These are phyloP conservation scores for Kingdonia uniflora DNA, from an alignment of 164 flowering plant genomes.

Conservation along the genomic window DNA sequence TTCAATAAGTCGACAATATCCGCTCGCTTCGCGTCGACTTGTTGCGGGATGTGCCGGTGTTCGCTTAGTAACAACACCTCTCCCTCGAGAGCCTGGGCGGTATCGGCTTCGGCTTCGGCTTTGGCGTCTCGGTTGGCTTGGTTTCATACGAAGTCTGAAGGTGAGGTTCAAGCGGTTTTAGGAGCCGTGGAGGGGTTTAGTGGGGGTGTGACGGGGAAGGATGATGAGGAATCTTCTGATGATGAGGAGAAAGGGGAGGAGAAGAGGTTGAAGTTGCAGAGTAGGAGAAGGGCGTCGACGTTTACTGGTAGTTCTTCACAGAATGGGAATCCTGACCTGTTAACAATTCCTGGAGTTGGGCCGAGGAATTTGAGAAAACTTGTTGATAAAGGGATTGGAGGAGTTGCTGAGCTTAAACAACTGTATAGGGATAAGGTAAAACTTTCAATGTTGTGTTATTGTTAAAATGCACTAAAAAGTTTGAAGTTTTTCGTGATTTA, in stretches of 20 bases:
- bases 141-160: constrained; percentile 24
- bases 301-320: constrained; percentile 3
- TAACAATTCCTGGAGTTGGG: constrained; percentile 95
- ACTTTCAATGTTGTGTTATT: no score
- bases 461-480: no score
- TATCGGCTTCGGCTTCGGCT: constrained; percentile 14
- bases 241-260: constrained; percentile 14
- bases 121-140: constrained; percentile 20
- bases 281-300: constrained; percentile 33
- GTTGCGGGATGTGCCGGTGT: constrained; percentile 17
- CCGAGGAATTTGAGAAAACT: constrained; percentile 87
- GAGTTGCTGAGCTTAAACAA: constrained; percentile 81
- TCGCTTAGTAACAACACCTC: not conserved
- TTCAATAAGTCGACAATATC: constrained; percentile 3
- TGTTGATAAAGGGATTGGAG: constrained; percentile 79
- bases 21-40: no score
- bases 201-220: constrained; percentile 1
- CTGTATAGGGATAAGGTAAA: constrained; percentile 77
- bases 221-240: constrained; percentile 5
- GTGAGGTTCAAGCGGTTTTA: constrained; percentile 13
- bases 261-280: constrained; percentile 21
- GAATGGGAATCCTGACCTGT: constrained; percentile 57
- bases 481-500: no score
- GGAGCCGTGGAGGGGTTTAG: constrained; percentile 8
- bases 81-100: constrained; percentile 29